Evolutionary conservation across 768 basidiomycete genomes (phyloP), one percentile per base, ranked within the genome.

Genomic region (Amanita rubescens): DNA sequence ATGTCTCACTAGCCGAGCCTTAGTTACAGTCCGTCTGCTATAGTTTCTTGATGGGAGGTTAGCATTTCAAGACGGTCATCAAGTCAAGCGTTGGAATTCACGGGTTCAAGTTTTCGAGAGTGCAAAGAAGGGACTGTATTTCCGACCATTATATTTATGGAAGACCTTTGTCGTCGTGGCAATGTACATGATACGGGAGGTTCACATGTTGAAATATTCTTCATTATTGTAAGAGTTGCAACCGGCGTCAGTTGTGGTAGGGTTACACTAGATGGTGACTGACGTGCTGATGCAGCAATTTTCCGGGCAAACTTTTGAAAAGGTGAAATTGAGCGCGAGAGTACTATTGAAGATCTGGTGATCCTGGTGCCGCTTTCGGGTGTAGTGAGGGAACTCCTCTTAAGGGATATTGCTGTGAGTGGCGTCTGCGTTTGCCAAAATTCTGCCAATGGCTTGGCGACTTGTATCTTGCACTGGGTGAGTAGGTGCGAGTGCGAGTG

Each of bases 311-410:
- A 74, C 65, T 83, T 90, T 44, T 85, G 78, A 56, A 92, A 78
- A 0, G 90, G 90, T 6, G 90, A 91, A 54, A 90, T 87, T 0
- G 88, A 87, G 54, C 84, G 72, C 1, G 87, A 88, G 32, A 91
- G 63, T 1, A 83, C 75, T 55, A 77, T 80, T 11, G 74, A 65
- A 8, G 75, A 68, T 60, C 77, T 81, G 49, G 73, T 71, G 51
- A 71, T 72, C 43, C 74, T 71, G 5, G 72, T 70, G 34, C 65
- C 75, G 61, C 71, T 82, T 1, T 79, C 75, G 15, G 88, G 86
- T 1, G 85, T 86, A 17, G 77, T 79, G 30, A 89, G 78, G 8
- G 81, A 81, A 57, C 81, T 82, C 53, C 73, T 69, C 3, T 8
- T 30, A 17, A 75, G 75, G 6, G 80, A 80, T 8, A 64, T 92